Conservation (phyloP, 108 stramenopile genomes). For the Epithemia pelagica region DNA sequence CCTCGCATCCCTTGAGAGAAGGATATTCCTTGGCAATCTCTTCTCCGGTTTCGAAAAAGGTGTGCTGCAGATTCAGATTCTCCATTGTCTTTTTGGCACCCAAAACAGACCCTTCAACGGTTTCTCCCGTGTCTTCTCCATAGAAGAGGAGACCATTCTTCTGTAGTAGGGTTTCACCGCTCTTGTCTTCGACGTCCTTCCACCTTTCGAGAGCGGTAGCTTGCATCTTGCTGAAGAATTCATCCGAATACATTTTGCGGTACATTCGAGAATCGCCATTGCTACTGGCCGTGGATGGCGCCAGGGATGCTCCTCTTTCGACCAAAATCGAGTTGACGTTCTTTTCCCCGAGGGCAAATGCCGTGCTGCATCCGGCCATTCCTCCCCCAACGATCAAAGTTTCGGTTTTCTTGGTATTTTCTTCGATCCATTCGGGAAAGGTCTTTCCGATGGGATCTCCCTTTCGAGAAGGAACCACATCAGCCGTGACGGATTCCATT, state of each 20-base stretch:
- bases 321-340: too few species aligned
- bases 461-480: too few species aligned
- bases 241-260: conserved; percentile 31
- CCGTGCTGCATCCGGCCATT: too few species aligned
- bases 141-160: conserved; percentile 34
- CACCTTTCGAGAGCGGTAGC: conserved; percentile 25
- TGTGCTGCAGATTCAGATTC: conserved; percentile 19
- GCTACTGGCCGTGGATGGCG: conserved; percentile 18
- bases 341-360: too few species aligned
- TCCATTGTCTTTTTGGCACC: conserved; percentile 34
- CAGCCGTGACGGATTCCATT: too few species aligned
- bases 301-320: too few species aligned
- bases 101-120: conserved; percentile 30
- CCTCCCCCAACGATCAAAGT: too few species aligned
- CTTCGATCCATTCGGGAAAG: too few species aligned
- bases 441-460: too few species aligned
- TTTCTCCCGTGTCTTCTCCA: conserved; percentile 37
- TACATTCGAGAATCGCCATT: conserved; percentile 31
- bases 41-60: conserved; percentile 26
- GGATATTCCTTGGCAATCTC: conserved; percentile 25
- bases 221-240: conserved; percentile 44
- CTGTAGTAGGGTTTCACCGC: conserved; percentile 20
- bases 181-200: conserved; percentile 25
- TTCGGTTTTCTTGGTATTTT: too few species aligned
- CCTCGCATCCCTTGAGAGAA: conserved; percentile 21